Evolutionary conservation across 2,329 filamentous ascomycete genomes (phyloP), one percentile per base, ranked within the genome.

Genomic region (Xylariaceae sp.): DNA sequence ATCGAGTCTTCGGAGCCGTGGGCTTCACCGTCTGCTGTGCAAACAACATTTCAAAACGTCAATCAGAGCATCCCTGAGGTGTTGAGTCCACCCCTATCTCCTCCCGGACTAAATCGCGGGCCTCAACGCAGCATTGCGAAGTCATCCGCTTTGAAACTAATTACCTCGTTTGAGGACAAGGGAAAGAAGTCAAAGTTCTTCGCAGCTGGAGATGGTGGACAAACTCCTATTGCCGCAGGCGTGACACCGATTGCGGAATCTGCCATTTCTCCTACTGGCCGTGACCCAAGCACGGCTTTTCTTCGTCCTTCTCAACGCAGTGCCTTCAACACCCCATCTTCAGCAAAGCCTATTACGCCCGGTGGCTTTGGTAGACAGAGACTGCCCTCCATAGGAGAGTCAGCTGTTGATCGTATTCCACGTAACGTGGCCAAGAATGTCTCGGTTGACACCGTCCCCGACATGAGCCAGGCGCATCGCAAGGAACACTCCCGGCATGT

Each of bases 171-270:
- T 68, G 89, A 87, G 6, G 85, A 87, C 44, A 79, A 80, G 41
- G 76, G 76, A 4, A 78, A 79, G 19, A 87, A 88, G 60, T 85
- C 87, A 50, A 87, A 85, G 73, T 87, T 91, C 75, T 85, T 87
- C 65, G 76, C 79, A 0, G 72, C 77, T 34, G 76, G 73, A 5
- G 85, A 87, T 46, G 83, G 80, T 31, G 83, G 83, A 7, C 79
- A 79, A 64, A 96, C 92, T 0, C 92, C 92, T 0, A 89, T 92
- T 63, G 90, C 90, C 8, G 87, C 87, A 1, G 91, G 89, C n/a
- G 84, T 90, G 0, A 98, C 94, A 0, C 94, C 94, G 0, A 97
- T 97, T 67, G 88, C 90, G 1, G 88, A 92, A 64, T 90, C 89
- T 34, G 89, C 89, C 2, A 75, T 87, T 37, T 92, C 90, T 21